A percentile compares a stretch with the other conserved stretches of the same genome.
Conservation (phyloP, 2,329 filamentous ascomycete genomes). For the Penicillium hordei region DNA sequence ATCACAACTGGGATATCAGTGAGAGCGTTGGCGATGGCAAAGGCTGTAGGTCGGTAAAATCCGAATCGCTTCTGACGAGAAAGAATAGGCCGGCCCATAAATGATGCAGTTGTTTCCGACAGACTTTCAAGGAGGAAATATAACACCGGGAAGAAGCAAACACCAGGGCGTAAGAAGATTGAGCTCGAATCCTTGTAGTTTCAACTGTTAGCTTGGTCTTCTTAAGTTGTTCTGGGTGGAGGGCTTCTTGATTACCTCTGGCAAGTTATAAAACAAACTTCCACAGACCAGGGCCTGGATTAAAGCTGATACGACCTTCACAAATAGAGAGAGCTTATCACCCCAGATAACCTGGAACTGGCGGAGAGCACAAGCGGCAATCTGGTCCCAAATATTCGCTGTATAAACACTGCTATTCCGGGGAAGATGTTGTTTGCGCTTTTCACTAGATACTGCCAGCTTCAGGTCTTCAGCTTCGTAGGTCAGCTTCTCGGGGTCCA, state of each 20-base stretch:
- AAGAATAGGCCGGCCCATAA: slow-evolving; percentile 63
- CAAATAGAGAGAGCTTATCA: slow-evolving; percentile 50
- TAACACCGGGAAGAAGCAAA: slow-evolving; percentile 60
- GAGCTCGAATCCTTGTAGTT: slow-evolving; percentile 33
- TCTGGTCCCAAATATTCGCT: slow-evolving; percentile 38
- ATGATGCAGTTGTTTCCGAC: slow-evolving; percentile 60
- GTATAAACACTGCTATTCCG: slow-evolving; percentile 35
- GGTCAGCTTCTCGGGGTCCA: slow-evolving; percentile 30
- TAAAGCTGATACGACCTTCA: slow-evolving; percentile 46
- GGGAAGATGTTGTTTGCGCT: slow-evolving; percentile 34
- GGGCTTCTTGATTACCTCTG: slow-evolving; percentile 42
- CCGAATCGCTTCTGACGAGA: slow-evolving; percentile 68
- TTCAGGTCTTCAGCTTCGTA: slow-evolving; percentile 33
- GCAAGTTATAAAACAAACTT: slow-evolving; percentile 54
- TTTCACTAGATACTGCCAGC: slow-evolving; percentile 32
- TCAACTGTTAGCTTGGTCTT: not conserved
- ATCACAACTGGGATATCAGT: slow-evolving; percentile 58
- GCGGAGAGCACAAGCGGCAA: slow-evolving; percentile 47
- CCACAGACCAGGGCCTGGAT: slow-evolving; percentile 45
- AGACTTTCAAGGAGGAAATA: slow-evolving; percentile 62
- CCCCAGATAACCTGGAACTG: slow-evolving; percentile 53
- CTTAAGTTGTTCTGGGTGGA: too few species aligned
- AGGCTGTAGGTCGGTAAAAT: slow-evolving; percentile 63
- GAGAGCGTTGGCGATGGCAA: slow-evolving; percentile 57
- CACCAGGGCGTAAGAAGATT: slow-evolving; percentile 59